Conservation (phyloP, 2,329 filamentous ascomycete genomes). For the Cordyceps javanica region DNA sequence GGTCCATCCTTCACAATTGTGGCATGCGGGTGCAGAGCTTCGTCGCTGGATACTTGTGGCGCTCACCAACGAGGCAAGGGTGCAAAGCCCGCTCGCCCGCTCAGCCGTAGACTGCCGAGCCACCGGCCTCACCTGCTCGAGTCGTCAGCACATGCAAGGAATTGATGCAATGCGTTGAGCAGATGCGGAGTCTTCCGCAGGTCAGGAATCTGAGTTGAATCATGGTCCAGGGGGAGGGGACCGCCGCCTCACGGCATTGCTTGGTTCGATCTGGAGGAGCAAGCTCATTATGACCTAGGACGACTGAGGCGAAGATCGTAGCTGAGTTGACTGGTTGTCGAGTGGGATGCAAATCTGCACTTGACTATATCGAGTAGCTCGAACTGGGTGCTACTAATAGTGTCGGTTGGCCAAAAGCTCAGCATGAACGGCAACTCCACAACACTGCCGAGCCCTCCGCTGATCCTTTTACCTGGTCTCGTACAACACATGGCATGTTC, state of each 20-base stretch:
- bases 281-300: not conserved
- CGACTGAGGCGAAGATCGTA: not conserved
- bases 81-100: not conserved
- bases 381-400: not conserved
- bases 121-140: not conserved
- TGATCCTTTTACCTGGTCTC: not conserved
- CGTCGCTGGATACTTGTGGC: conserved; percentile 2
- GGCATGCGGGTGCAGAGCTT: not conserved
- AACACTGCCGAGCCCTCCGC: not conserved
- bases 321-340: not conserved
- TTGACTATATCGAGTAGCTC: not conserved
- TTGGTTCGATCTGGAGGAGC: not conserved
- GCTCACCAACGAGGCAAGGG: not conserved
- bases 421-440: conserved; percentile 7
- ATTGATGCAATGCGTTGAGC: not conserved
- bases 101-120: not conserved
- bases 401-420: not conserved
- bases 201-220: no score
- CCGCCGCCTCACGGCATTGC: not conserved
- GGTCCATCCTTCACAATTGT: conserved; percentile 3
- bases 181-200: not conserved
- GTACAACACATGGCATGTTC: not conserved
- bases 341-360: no score
- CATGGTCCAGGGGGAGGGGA: no score
- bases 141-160: not conserved